Conservation (phyloP, 169 alveolate genomes). For the Babesia ovis region DNA sequence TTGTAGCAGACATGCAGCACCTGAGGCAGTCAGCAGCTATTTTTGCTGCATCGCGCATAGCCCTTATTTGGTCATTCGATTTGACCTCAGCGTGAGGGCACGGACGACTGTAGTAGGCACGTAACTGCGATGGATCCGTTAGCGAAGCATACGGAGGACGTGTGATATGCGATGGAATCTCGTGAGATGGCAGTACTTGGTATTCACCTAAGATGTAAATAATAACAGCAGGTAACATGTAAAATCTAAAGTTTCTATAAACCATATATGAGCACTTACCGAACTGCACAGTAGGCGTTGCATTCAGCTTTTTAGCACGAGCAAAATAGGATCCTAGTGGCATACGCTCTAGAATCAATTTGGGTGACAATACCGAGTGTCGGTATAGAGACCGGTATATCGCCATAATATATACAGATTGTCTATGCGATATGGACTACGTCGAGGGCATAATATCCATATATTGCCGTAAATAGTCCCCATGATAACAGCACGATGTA, state of each 20-base stretch:
- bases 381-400: neutral
- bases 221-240: neutral
- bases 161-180: conserved; percentile 69
- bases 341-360: conserved; percentile 40
- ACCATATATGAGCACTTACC: conserved; percentile 27
- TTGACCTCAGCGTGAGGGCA: conserved; percentile 71
- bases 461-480: neutral
- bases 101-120: conserved; percentile 29
- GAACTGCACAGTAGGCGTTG: conserved; percentile 26
- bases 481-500: neutral
- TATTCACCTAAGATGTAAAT: conserved; percentile 58
- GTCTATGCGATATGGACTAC: too few relatives aligned
- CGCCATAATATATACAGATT: conserved; percentile 3
- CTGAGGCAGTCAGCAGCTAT: conserved; percentile 74
- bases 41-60: conserved; percentile 73
- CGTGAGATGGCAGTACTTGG: conserved; percentile 53
- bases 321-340: neutral
- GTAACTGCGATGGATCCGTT: conserved; percentile 21
- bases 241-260: neutral
- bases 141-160: conserved; percentile 68
- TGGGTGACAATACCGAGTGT: conserved; percentile 47
- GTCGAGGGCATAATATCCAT: too few relatives aligned
- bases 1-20: conserved; percentile 71
- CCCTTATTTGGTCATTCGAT: conserved; percentile 44
- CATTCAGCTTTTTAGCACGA: neutral